Evolutionary conservation across 176 grass and related monocot genomes (phyloP).

Genomic region (Triticum aestivum): DNA sequence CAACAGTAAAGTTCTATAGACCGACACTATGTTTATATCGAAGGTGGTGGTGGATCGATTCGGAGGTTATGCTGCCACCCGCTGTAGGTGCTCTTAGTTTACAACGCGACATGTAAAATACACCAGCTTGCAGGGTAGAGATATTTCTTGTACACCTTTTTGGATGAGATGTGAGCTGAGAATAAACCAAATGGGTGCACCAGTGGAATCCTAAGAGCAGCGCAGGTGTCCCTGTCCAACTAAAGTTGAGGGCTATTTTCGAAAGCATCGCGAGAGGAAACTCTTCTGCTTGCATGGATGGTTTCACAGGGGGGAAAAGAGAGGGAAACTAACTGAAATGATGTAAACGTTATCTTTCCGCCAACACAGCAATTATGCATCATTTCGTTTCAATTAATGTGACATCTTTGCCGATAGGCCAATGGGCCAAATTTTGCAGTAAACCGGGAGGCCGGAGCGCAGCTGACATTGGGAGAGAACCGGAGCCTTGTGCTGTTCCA

Average conservation of each 20-base stretch:
- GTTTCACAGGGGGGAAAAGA: background rate
- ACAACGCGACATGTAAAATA: background rate
- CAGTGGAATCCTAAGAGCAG: background rate
- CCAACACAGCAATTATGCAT: background rate
- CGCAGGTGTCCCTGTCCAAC: background rate
- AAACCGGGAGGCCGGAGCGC: too few species aligned
- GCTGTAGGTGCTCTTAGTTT: background rate
- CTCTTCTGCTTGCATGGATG: background rate
- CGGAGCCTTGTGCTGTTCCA: too few species aligned
- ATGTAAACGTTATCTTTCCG: background rate
- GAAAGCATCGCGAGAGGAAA: background rate
- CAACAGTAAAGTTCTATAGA: too few species aligned
- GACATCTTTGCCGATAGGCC: background rate
- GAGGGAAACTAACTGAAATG: too few species aligned
- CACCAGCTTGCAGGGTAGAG: background rate
- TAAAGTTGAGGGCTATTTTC: background rate
- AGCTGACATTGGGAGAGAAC: too few species aligned
- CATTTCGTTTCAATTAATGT: background rate
- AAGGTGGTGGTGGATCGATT: too few species aligned
- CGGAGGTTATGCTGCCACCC: too few species aligned
- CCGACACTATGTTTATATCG: too few species aligned
- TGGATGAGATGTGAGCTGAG: background rate
- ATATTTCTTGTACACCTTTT: too few species aligned
- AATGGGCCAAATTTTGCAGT: background rate
- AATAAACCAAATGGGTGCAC: background rate